phyloP scores from a whole-genome alignment of 148 eudicot genomes.

The Nepenthes mirabilis region DNA sequence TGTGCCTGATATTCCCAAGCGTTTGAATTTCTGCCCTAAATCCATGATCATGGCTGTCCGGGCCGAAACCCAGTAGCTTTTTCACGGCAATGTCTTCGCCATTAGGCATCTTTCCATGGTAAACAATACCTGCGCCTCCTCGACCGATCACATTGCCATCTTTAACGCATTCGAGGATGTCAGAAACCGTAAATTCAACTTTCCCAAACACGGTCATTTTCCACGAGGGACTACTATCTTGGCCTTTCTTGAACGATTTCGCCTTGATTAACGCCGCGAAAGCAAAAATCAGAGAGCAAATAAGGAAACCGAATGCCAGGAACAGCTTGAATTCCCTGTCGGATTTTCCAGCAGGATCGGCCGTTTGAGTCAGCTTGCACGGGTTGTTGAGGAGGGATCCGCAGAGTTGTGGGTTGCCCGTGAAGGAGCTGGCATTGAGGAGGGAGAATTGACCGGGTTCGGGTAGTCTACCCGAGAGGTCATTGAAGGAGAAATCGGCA shows the following conservation, averaged over 20 bases:
- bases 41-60: conserved; percentile 60
- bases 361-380: conserved; percentile 29
- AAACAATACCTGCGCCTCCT: conserved; percentile 94
- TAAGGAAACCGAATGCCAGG: conserved; percentile 52
- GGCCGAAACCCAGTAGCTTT: conserved; percentile 63
- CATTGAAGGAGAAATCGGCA: conserved; percentile 86
- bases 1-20: conserved; percentile 77
- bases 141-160: conserved; percentile 91
- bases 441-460: conserved; percentile 62
- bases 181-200: conserved; percentile 54
- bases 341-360: conserved; percentile 15
- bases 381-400: conserved; percentile 51
- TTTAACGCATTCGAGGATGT: conserved; percentile 75
- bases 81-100: conserved; percentile 90
- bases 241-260: conserved; percentile 43
- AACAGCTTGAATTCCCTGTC: conserved; percentile 50
- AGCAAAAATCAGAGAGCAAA: conserved; percentile 64
- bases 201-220: conserved; percentile 74
- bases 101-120: conserved; percentile 78
- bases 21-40: conserved; percentile 83
- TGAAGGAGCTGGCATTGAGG: conserved; percentile 71
- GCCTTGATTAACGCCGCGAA: conserved; percentile 61
- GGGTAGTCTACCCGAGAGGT: conserved; percentile 64
- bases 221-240: conserved; percentile 36
- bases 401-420: conserved; percentile 76